Evolutionary conservation across 2,329 filamentous ascomycete genomes (phyloP), one percentile per base, ranked within the genome.

Genomic region (Cryphonectria naterciae): DNA sequence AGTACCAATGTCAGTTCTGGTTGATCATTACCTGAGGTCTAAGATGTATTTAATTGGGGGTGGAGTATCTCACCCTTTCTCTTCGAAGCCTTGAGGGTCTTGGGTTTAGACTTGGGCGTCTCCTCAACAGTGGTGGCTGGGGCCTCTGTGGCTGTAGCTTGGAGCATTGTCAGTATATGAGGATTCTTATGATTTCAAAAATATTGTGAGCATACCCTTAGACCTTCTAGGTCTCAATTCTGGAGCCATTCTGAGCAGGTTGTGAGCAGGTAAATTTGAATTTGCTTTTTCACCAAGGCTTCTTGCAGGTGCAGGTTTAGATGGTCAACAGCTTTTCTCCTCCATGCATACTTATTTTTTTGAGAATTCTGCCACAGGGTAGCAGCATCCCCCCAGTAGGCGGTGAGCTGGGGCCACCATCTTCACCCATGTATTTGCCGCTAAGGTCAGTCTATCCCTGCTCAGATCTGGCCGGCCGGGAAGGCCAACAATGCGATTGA

Each of bases 151-250:
- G 64, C 39, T 25, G 68, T 62, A 52, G 68, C 68, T 70, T 68
- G 8, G 25, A 22, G 37, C 39, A 54, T 68, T 32, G 65, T 72
- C 39, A 72, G 71, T 62, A 67, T 28, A 49, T 60, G 8, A 54
- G 10, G 35, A 15, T 56, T 28, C 22, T 52, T 10, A 25, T n/a
- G 3, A 46, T n/a, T 19, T 56, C 15, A 8, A n/a, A 4, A n/a
- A 17, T n/a, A 8, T 10, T 3, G 25, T 56, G 22, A 22, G 32
- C 66, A 64, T 68, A 72, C 71, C 65, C 65, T 58, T 70, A 15
- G 68, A 62, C 65, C 65, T 72, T 54, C 71, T 72, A 41, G 71
- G 71, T 72, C 71, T 68, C 17, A 72, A 46, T 72, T 72, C 71
- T 41, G 61, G 61, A 58, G 69, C 71, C 69, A 72, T 72, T 22